Evolutionary conservation across 2,329 filamentous ascomycete genomes (phyloP), one percentile per base, ranked within the genome.

Genomic region (Colletotrichum chlorophyti): DNA sequence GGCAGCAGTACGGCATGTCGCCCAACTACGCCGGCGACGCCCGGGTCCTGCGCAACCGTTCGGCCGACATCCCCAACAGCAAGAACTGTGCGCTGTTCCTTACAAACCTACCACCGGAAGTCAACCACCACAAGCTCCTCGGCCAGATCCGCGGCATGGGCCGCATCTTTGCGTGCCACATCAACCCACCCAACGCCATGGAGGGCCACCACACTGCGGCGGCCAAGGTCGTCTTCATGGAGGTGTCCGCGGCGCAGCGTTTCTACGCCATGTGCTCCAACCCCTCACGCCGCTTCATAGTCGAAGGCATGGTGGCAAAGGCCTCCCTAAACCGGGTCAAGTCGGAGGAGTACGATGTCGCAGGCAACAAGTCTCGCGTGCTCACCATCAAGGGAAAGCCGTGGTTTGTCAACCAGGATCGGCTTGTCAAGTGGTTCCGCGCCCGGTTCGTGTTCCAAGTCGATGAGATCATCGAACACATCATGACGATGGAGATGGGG

Each of bases 21-120:
- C 64, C 65, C 9, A 72, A 72, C 51, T 80, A 80, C 64, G 64
- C 63, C 7, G 78, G 77, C 19, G 72, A 79, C 59, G 69, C 70
- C 0, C 64, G 57, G 29, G 62, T 76, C 0, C 14, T 35, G 3
- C 69, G 69, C 9, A 81, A 80, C 67, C 70, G 68, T 38, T 75
- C 73, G 2, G 76, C 76, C 5, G 43, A 70, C 29, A 76, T 80
- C 29, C 69, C 74, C 0, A 67, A 75, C 27, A 58, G 66, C 3
- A 53, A 75, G 27, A 85, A 83, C 66, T 83, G 81, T 27, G 75
- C 80, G 0, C 69, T 85, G 1, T 85, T 81, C 77, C 62, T 86
- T 23, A 81, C 77, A 2, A 79, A 81, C 46, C 73, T 86, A 0
- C 79, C 82, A 0, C 71, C 77, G 0, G 61, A 72, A 23, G 67